A percentile compares a stretch with the other conserved stretches of the same genome.
phyloP scores from a whole-genome alignment of 1,139 yeast species.

The Entelexis sorbosivorans region DNA sequence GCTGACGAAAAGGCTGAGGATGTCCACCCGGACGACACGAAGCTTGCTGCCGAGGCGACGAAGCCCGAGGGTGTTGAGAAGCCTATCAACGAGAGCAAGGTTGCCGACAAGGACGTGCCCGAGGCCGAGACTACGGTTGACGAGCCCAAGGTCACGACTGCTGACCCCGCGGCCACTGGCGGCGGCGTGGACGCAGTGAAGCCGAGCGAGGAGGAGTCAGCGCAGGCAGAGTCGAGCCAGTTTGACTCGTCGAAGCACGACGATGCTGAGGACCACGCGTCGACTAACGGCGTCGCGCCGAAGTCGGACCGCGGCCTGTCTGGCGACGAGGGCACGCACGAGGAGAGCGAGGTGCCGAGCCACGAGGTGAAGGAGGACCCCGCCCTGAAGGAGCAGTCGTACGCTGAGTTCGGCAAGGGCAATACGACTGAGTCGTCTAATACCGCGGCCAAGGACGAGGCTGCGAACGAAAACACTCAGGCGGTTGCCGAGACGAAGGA shows the following conservation, averaged over 20 bases:
- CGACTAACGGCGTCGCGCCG: not conserved
- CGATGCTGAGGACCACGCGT: constrained; percentile 2
- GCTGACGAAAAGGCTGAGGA: constrained; percentile 11
- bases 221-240: constrained; percentile 22
- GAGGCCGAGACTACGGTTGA: constrained; percentile 9
- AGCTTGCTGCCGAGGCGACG: constrained; percentile 1
- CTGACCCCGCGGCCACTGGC: constrained; percentile 4
- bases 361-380: not conserved
- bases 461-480: not conserved
- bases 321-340: not conserved
- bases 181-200: constrained; percentile 28
- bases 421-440: not conserved
- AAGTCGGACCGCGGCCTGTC: not conserved
- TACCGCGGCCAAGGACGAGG: not conserved
- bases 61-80: constrained; percentile 3
- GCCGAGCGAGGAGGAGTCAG: constrained; percentile 23
- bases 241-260: not conserved
- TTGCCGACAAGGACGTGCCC: constrained; percentile 29
- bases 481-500: not conserved
- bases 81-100: not conserved
- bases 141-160: not conserved
- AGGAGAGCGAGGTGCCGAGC: not conserved
- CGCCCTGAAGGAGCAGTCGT: not conserved
- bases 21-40: constrained; percentile 6
- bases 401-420: not conserved